A percentile compares a stretch with the other conserved stretches of the same genome.
Evolutionary conservation across 2,329 filamentous ascomycete species (phyloP).

Genomic region (Talaromyces amestolkiae): DNA sequence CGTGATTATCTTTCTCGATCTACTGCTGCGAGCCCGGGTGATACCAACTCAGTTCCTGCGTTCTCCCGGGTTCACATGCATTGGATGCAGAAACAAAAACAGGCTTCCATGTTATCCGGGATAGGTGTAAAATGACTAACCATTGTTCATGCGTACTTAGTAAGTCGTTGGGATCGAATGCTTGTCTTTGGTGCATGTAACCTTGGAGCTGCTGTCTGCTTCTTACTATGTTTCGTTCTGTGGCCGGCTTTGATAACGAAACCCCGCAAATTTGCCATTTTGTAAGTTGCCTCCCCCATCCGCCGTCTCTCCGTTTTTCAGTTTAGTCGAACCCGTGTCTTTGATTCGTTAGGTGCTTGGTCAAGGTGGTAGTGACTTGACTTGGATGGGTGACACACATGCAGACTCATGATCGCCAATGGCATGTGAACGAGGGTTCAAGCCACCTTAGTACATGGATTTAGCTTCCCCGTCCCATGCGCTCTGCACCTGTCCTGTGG

Average conservation of each 20-base stretch:
- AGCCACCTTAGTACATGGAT: conserved; percentile 2
- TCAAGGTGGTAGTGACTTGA: conserved; percentile 3
- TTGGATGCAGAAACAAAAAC: conserved; percentile 19
- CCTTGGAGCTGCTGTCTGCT: conserved; percentile 82
- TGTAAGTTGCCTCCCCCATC: conserved; percentile 69
- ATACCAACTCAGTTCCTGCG: conserved; percentile 38
- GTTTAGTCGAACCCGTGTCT: not conserved
- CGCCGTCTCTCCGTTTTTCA: conserved; percentile 1
- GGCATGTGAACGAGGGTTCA: conserved; percentile 17
- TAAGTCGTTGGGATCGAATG: conserved; percentile 95
- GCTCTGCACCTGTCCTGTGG: conserved; percentile 12
- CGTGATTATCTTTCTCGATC: conserved; percentile 24
- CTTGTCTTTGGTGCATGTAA: conserved; percentile 91
- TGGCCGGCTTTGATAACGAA: conserved; percentile 77
- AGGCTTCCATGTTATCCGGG: conserved; percentile 2
- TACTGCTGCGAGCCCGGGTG: conserved; percentile 32
- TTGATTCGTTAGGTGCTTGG: not conserved
- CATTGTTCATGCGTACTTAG: conserved; percentile 50
- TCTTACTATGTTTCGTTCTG: conserved; percentile 83
- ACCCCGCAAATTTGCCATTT: conserved; percentile 90
- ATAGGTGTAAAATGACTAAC: conserved; percentile 10
- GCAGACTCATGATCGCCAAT: conserved; percentile 7
- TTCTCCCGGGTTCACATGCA: conserved; percentile 31
- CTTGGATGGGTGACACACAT: conserved; percentile 11
- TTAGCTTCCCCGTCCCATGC: not conserved